These are phyloP conservation scores for Pythium biforme DNA, from an alignment of 352 stramenopile species.

Conservation along the genomic window DNA sequence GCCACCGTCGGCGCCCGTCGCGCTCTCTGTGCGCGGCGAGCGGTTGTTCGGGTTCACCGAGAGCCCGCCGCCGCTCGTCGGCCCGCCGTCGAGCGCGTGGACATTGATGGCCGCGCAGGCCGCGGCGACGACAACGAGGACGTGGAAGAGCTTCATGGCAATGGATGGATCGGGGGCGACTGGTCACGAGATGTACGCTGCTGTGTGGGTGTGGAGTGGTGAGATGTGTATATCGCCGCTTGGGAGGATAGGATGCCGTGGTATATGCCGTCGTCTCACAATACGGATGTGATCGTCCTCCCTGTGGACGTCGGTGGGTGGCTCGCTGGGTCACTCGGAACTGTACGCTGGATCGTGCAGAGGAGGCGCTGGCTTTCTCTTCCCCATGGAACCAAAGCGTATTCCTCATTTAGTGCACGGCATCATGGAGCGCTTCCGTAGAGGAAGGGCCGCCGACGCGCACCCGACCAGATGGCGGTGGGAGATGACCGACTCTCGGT, in stretches of 20 bases:
- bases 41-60: slow-evolving; percentile 19
- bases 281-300: slow-evolving; percentile 1
- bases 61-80: slow-evolving; percentile 5
- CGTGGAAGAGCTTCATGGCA: slow-evolving; percentile 18
- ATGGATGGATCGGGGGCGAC: background rate
- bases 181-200: background rate
- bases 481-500: slow-evolving; percentile 7
- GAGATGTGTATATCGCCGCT: background rate
- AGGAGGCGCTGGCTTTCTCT: background rate
- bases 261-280: background rate
- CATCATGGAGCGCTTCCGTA: background rate
- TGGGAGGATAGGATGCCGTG: too few relatives aligned
- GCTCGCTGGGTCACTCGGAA: too few relatives aligned
- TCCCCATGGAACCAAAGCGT: background rate
- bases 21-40: slow-evolving; percentile 12
- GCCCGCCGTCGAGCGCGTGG: slow-evolving; percentile 13
- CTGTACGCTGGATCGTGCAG: background rate
- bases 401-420: background rate
- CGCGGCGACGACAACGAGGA: slow-evolving; percentile 6
- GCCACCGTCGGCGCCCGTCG: slow-evolving; percentile 3
- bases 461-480: slow-evolving; percentile 4
- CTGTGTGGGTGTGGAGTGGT: background rate
- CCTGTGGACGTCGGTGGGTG: background rate
- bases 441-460: background rate
- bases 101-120: slow-evolving; percentile 3